A percentile compares a stretch with the other conserved stretches of the same genome.
Conservation (phyloP, 208 protist species). For the Leishmania amazonensis region DNA sequence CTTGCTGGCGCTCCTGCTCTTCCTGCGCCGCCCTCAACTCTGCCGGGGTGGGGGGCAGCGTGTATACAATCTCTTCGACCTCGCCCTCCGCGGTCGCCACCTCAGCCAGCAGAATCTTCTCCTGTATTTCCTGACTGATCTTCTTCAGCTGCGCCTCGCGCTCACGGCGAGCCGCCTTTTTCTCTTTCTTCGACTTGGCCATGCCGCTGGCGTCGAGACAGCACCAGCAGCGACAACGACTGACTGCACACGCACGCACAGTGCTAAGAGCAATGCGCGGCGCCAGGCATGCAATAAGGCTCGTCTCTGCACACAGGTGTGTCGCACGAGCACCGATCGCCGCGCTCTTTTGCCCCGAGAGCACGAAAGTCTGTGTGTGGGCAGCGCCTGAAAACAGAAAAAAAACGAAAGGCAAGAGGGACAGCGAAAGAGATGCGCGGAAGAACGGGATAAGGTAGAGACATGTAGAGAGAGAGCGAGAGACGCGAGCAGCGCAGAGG, state of each 20-base stretch:
- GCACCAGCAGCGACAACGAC: background rate
- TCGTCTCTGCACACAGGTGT: background rate
- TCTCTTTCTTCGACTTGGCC: conserved; percentile 19
- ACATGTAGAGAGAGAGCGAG: no score
- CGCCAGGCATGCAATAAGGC: background rate
- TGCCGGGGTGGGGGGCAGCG: conserved; percentile 36
- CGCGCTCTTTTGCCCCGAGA: no score
- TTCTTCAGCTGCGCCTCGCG: conserved; percentile 52
- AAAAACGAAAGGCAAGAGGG: no score
- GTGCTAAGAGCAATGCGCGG: background rate
- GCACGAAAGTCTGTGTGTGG: no score
- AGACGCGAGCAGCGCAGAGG: no score
- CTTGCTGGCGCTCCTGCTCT: conserved; percentile 2
- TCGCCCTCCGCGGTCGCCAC: conserved; percentile 19
- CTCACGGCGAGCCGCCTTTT: conserved; percentile 37
- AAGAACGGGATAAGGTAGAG: no score
- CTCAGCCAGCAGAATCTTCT: conserved; percentile 33
- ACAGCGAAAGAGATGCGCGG: no score
- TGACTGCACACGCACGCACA: background rate
- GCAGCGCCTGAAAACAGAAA: no score
- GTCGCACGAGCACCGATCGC: background rate
- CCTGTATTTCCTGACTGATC: conserved; percentile 41
- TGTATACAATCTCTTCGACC: conserved; percentile 50
- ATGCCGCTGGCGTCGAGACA: background rate
- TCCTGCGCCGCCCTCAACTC: conserved; percentile 10